Evolutionary conservation across 169 alveolate species (phyloP), one percentile per base, ranked within the genome.

Genomic region (Plasmodium falciparum): DNA sequence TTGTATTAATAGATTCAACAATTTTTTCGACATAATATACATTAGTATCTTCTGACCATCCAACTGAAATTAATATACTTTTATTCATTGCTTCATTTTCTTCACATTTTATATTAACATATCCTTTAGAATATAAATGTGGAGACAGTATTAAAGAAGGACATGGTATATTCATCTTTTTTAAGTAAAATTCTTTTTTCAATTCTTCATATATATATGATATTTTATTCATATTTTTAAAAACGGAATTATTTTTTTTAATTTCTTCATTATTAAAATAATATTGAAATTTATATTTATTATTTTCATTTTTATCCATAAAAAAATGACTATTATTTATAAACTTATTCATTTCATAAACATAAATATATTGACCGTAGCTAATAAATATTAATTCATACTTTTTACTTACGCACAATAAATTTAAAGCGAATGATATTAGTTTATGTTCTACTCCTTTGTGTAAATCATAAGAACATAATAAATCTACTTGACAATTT

Each of bases 11-110:
- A 29, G 85, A 80, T 52, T 80, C 90, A 4, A 70, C 85, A 39
- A 80, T 52, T 80, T 69, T 80, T 47, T 80, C 85, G 56, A 80
- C 73, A 80, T 80, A 80, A 69, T 80, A 80, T 17, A 80, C 54
- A 69, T 49, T 80, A 24, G 80, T 80, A 49, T 66, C 90, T 69
- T 69, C 90, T 9, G 85, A 80, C 83, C 80, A 80, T 45, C 90
- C 90, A 45, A 69, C 90, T 26, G 83, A 80, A 54, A 80, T 63
- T 67, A 80, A 61, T 56, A 80, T 13, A 62, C 85, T 67, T 58
- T 80, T 80, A 22, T 80, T 80, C n/a, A 24, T 24, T 39, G 67
- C 59, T 1, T 69, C 72, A 17, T 61, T 49, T 69, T 80, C 90
- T 67, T 80, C 90, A 26, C 90, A 80, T 17, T 54, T 66, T 6